phyloP scores from a whole-genome alignment of 2,329 filamentous ascomycete genomes.

The Venturia aucupariae region DNA sequence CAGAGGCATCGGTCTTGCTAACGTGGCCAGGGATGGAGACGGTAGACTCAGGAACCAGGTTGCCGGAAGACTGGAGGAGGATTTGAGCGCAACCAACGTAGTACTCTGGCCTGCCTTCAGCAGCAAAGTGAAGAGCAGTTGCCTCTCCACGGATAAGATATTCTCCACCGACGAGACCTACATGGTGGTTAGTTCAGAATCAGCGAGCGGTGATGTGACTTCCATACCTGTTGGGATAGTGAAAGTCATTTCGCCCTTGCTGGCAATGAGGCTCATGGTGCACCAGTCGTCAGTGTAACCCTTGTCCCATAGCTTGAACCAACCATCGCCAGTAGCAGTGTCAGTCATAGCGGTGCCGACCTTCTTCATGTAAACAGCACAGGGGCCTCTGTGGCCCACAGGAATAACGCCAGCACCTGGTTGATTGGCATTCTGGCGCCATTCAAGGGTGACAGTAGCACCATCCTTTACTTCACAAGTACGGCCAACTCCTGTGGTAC shows the following conservation, averaged over 20 bases:
- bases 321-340: conserved; percentile 48
- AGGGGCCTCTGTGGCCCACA: conserved; percentile 55
- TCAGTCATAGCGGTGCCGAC: conserved; percentile 49
- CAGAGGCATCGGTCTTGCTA: conserved; percentile 41
- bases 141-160: conserved; percentile 66
- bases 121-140: conserved; percentile 57
- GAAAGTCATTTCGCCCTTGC: not conserved
- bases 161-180: conserved; percentile 52
- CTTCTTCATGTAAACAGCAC: conserved; percentile 65
- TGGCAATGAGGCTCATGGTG: conserved; percentile 48
- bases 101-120: conserved; percentile 56
- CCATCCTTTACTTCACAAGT: conserved; percentile 41
- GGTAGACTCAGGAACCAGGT: conserved; percentile 41
- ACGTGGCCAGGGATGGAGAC: conserved; percentile 62
- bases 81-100: conserved; percentile 66
- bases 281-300: conserved; percentile 63
- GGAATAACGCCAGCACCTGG: conserved; percentile 49
- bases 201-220: not conserved
- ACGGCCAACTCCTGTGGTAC: conserved; percentile 39
- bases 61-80: conserved; percentile 46
- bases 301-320: conserved; percentile 71
- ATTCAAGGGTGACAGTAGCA: conserved; percentile 56
- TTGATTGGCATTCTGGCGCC: conserved; percentile 51
- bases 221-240: not conserved
- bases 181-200: conserved; percentile 46